These are phyloP conservation scores for Amborella trichopoda DNA, from an alignment of 164 flowering plant genomes.

Conservation along the genomic window DNA sequence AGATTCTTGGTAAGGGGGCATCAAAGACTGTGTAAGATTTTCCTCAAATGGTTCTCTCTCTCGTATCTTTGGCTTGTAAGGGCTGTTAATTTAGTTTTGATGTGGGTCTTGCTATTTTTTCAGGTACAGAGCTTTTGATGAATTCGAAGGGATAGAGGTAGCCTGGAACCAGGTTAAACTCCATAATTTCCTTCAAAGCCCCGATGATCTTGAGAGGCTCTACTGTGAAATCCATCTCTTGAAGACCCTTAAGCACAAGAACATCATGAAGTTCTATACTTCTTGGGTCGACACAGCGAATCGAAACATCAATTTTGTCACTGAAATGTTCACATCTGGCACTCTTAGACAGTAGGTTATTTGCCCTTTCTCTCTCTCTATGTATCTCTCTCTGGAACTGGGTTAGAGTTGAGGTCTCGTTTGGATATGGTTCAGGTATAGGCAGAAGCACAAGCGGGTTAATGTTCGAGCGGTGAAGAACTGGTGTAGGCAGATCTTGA, in stretches of 20 bases:
- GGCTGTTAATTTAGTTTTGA: slow-evolving; percentile 1
- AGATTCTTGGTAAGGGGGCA: slow-evolving; percentile 90
- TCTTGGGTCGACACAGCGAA: slow-evolving; percentile 90
- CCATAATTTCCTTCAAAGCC: slow-evolving; percentile 59
- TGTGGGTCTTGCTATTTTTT: slow-evolving; percentile 8
- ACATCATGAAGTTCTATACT: slow-evolving; percentile 92
- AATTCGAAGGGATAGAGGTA: slow-evolving; percentile 93
- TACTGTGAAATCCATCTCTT: slow-evolving; percentile 91
- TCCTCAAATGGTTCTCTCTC: not conserved
- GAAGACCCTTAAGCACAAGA: slow-evolving; percentile 78
- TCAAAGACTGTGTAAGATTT: slow-evolving; percentile 85
- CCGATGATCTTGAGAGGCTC: slow-evolving; percentile 83
- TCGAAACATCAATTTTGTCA: slow-evolving; percentile 84
- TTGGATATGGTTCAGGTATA: slow-evolving; percentile 37
- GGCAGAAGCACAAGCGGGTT: slow-evolving; percentile 80
- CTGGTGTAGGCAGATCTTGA: slow-evolving; percentile 95
- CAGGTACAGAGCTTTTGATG: slow-evolving; percentile 93
- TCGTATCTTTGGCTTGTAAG: not conserved
- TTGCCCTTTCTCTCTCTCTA: slow-evolving; percentile 6
- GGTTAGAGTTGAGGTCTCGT: not conserved
- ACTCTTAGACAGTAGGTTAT: slow-evolving; percentile 78
- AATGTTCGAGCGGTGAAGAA: slow-evolving; percentile 91
- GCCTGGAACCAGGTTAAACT: slow-evolving; percentile 99
- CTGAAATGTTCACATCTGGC: slow-evolving; percentile 97
- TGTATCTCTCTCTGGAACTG: not conserved